phyloP scores from a whole-genome alignment of 352 stramenopile species.

The Phytophthora sansomeana region DNA sequence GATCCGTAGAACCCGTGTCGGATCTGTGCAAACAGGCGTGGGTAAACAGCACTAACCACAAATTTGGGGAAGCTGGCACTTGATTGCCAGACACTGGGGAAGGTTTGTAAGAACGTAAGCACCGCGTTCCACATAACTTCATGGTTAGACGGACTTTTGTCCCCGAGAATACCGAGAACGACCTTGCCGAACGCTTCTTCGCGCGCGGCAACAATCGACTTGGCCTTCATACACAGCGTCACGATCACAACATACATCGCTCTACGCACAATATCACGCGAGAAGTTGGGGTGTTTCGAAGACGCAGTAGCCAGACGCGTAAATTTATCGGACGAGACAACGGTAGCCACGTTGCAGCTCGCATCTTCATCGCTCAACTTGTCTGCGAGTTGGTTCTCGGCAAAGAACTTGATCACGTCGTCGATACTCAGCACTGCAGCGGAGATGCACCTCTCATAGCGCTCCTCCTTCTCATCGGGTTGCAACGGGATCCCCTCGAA shows the following conservation, averaged over 20 bases:
- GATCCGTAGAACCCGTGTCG: slow-evolving; percentile 84
- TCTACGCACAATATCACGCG: slow-evolving; percentile 70
- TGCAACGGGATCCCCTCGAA: slow-evolving; percentile 72
- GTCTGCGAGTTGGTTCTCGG: slow-evolving; percentile 42
- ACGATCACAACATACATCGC: slow-evolving; percentile 68
- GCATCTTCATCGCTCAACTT: slow-evolving; percentile 50
- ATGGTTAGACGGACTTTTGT: slow-evolving; percentile 77
- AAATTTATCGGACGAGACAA: slow-evolving; percentile 75
- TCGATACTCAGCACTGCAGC: slow-evolving; percentile 67
- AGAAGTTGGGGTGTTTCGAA: slow-evolving; percentile 84
- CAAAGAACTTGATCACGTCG: slow-evolving; percentile 63
- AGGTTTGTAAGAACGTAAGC: slow-evolving; percentile 72
- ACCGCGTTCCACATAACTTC: slow-evolving; percentile 79
- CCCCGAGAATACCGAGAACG: slow-evolving; percentile 67
- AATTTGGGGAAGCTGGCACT: slow-evolving; percentile 67
- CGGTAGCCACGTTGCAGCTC: slow-evolving; percentile 49
- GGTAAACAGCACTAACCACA: slow-evolving; percentile 63
- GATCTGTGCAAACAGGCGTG: slow-evolving; percentile 74
- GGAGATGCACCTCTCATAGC: slow-evolving; percentile 78
- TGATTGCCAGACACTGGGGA: slow-evolving; percentile 53
- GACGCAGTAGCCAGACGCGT: slow-evolving; percentile 55
- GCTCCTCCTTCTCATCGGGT: slow-evolving; percentile 72
- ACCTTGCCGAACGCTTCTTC: slow-evolving; percentile 78
- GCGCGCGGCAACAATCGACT: slow-evolving; percentile 47
- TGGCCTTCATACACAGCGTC: slow-evolving; percentile 55